Evolutionary conservation across 2,329 filamentous ascomycete species (phyloP).

Genomic region (Trichoderma pleuroti): DNA sequence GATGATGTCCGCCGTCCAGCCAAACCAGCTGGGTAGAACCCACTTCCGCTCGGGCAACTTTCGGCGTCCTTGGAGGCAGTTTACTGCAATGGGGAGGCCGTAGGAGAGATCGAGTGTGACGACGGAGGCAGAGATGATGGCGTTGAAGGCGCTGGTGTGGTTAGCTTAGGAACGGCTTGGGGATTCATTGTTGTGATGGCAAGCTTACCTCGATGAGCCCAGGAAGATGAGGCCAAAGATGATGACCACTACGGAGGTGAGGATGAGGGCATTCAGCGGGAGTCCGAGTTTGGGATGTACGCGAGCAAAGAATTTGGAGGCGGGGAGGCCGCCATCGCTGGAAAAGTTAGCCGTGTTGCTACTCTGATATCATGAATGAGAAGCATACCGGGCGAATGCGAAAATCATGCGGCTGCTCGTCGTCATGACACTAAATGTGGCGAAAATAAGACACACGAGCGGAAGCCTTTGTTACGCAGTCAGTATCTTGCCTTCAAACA

Average conservation of each 20-base stretch:
- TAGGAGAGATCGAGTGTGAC: slow-evolving; percentile 71
- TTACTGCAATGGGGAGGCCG: slow-evolving; percentile 68
- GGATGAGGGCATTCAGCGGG: slow-evolving; percentile 62
- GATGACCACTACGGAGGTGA: slow-evolving; percentile 59
- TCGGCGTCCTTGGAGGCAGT: slow-evolving; percentile 60
- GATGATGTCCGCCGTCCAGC: slow-evolving; percentile 35
- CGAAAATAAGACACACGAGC: slow-evolving; percentile 60
- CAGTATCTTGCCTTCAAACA: neutral
- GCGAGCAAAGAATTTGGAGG: slow-evolving; percentile 55
- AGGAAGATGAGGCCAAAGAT: slow-evolving; percentile 69
- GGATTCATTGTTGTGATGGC: no score
- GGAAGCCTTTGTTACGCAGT: slow-evolving; percentile 39
- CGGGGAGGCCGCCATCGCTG: slow-evolving; percentile 61
- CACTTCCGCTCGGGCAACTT: slow-evolving; percentile 54
- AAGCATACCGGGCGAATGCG: slow-evolving; percentile 52
- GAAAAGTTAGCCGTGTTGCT: neutral
- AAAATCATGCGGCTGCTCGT: slow-evolving; percentile 64
- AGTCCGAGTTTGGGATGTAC: slow-evolving; percentile 60
- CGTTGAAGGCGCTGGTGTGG: slow-evolving; percentile 57
- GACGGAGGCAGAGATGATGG: slow-evolving; percentile 67
- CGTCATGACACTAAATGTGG: slow-evolving; percentile 61
- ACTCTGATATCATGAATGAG: slow-evolving; percentile 24
- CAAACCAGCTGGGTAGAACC: slow-evolving; percentile 33
- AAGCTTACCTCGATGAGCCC: slow-evolving; percentile 46
- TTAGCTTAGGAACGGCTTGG: neutral